Evolutionary conservation across 441 rosid genomes (phyloP).

Genomic region (Biscutella laevigata): DNA sequence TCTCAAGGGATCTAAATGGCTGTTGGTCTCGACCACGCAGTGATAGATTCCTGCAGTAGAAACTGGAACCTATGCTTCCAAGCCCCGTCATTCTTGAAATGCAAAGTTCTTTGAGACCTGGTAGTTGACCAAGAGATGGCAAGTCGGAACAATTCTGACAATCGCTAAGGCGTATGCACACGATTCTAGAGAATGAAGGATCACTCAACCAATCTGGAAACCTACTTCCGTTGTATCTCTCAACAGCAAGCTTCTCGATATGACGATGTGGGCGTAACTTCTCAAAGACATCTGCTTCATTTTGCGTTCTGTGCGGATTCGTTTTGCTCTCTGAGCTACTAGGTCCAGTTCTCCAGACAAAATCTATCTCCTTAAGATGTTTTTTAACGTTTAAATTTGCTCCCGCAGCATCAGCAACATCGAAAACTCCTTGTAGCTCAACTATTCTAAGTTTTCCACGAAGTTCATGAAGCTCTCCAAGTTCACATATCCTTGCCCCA

Average conservation of each 20-base stretch:
- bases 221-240: slow-evolving; percentile 13
- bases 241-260: slow-evolving; percentile 18
- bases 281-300: slow-evolving; percentile 15
- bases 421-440: slow-evolving; percentile 17
- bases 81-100: slow-evolving; percentile 22
- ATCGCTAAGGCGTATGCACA: slow-evolving; percentile 15
- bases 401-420: slow-evolving; percentile 21
- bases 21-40: slow-evolving; percentile 11
- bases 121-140: slow-evolving; percentile 26
- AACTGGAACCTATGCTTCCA: slow-evolving; percentile 9
- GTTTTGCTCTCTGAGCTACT: slow-evolving; percentile 15
- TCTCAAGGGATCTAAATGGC: slow-evolving; percentile 21
- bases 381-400: slow-evolving; percentile 15
- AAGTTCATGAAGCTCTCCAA: slow-evolving; percentile 21
- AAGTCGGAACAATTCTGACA: slow-evolving; percentile 23
- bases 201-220: slow-evolving; percentile 30
- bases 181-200: slow-evolving; percentile 19
- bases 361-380: slow-evolving; percentile 20
- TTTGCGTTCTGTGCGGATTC: not conserved
- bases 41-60: slow-evolving; percentile 10
- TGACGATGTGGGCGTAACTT: slow-evolving; percentile 24
- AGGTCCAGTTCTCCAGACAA: slow-evolving; percentile 23
- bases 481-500: slow-evolving; percentile 20
- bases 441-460: slow-evolving; percentile 21
- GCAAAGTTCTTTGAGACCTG: slow-evolving; percentile 25